phyloP scores from a whole-genome alignment of 352 stramenopile genomes.

The Globisporangium camurandrum region DNA sequence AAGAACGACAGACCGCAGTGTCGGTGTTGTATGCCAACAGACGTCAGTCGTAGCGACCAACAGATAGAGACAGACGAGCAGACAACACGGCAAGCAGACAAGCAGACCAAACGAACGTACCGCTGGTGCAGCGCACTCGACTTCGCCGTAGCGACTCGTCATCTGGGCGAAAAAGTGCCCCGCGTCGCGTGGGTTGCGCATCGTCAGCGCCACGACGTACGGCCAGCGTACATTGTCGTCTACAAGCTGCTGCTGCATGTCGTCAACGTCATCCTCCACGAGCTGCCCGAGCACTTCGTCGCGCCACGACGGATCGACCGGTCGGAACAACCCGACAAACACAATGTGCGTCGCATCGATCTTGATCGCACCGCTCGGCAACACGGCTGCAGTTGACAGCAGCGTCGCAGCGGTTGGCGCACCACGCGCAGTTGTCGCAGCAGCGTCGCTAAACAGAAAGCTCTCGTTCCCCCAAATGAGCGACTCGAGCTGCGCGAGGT shows the following conservation, averaged over 20 bases:
- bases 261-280: slow-evolving; percentile 49
- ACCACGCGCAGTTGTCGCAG: slow-evolving; percentile 18
- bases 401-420: slow-evolving; percentile 12
- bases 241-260: slow-evolving; percentile 23
- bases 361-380: slow-evolving; percentile 34
- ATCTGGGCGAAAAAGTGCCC: slow-evolving; percentile 60
- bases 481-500: slow-evolving; percentile 60
- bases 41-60: background rate
- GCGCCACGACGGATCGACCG: slow-evolving; percentile 43
- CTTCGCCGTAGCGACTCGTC: slow-evolving; percentile 55
- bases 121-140: slow-evolving; percentile 62
- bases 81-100: background rate
- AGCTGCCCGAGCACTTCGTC: slow-evolving; percentile 46
- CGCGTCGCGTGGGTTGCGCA: slow-evolving; percentile 54
- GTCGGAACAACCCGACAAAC: slow-evolving; percentile 55
- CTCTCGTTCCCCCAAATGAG: slow-evolving; percentile 68
- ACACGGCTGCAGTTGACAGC: slow-evolving; percentile 27
- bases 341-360: slow-evolving; percentile 39
- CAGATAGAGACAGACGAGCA: background rate
- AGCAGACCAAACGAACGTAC: slow-evolving; percentile 22
- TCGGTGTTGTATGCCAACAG: background rate
- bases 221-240: too few relatives aligned
- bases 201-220: slow-evolving; percentile 47
- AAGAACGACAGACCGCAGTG: background rate
- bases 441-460: slow-evolving; percentile 33